Evolutionary conservation across 768 basidiomycete genomes (phyloP), one percentile per base, ranked within the genome.

Genomic region (Mycena haematopus): DNA sequence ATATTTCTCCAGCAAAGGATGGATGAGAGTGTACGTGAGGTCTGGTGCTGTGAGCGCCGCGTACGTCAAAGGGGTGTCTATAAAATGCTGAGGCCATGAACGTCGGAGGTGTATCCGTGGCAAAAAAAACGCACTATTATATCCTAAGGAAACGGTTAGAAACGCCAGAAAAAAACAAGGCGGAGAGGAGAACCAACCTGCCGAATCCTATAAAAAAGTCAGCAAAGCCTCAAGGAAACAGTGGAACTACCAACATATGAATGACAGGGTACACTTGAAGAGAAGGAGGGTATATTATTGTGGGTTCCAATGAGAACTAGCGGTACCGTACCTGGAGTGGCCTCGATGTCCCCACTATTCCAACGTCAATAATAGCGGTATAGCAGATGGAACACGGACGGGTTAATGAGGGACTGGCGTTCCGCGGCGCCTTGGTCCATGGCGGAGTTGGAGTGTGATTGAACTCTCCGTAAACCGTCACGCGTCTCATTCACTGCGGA

Each of bases 1-100:
- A 74, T 97, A 97, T 77, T 95, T 96, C 61, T 95, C 91, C 50
- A 89, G 85, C 33, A 98, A 81, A 0, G 96, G 96, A 38, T 88
- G 90, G 57, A 96, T 82, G 64, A 98, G 88, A 1, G 93, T 91
- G 72, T 97, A 97, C 1, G 91, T 94, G 36, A 95, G 83, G 73
- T 98, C 96, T 2, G 96, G 93, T 1, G 90, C 88, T 1, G 83
- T 84, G 47, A 97, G 79, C 22, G 91, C 89, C 67, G 94, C 93
- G 65, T 89, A 88, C 0, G 85, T 84, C 63, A 97, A 80, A 9
- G 96, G 93, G 0, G 94, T 92, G 73, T 97, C 95, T 92, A 92
- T 90, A 68, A 84, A 92, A 68, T 84, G 84, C 90, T 92, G 68
- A 56, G 31, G 40, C 27, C n/a, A 44, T 36, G 52, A 61, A 64